Evolutionary conservation across 495 filamentous ascomycete genomes (phyloP).

Genomic region (Friedmanniomyces endolithicus): DNA sequence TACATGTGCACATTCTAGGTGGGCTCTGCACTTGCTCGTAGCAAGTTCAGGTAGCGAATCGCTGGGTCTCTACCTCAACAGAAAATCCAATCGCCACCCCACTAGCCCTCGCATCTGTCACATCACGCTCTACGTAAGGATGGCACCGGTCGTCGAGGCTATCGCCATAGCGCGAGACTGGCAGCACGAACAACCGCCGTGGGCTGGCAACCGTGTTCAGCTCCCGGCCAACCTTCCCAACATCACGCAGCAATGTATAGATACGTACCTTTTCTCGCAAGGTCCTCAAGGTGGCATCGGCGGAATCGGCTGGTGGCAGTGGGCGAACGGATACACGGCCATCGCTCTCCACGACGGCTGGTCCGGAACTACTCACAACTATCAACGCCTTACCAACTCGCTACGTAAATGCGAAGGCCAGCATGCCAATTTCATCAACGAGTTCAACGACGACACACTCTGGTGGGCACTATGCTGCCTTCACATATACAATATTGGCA

Average conservation of each 20-base stretch:
- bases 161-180: background rate
- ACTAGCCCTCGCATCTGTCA: background rate
- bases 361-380: constrained; percentile 2
- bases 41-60: no score
- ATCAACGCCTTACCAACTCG: background rate
- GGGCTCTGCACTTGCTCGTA: no score
- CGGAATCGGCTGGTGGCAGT: constrained; percentile 20
- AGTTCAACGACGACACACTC: constrained; percentile 18
- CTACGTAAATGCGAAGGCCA: constrained; percentile 10
- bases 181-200: constrained; percentile 7
- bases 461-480: constrained; percentile 18
- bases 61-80: no score
- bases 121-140: background rate
- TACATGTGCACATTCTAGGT: no score
- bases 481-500: constrained; percentile 6
- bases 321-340: constrained; percentile 15
- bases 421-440: constrained; percentile 11
- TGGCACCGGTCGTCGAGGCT: background rate
- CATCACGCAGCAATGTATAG: constrained; percentile 7
- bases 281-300: constrained; percentile 8
- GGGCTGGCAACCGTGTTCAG: background rate
- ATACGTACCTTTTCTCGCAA: constrained; percentile 8
- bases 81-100: no score
- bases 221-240: background rate
- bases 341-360: constrained; percentile 10